Base-by-base conservation (phyloP, 2,329 filamentous ascomycete species). In the Stachybotrys chartarum region DNA sequence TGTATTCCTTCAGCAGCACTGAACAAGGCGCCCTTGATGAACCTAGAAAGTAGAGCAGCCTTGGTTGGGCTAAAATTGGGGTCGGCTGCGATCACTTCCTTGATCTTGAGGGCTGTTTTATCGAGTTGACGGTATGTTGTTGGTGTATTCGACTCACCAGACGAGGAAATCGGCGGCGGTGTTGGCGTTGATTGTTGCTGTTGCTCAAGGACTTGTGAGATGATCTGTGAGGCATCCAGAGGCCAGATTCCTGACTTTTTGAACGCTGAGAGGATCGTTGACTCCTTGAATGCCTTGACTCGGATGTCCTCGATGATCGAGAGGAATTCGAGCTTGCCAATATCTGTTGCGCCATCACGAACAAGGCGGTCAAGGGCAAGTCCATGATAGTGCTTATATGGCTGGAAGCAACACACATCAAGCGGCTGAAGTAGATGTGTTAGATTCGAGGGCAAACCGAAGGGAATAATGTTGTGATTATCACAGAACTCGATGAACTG, bases 41-140 rank as follows among this genome's bases (percentile, higher is more conserved):
- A 50, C 11, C 48, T 10, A 30, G 7, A 7, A 12, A 50, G 48
- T 8, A 50, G 24, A 7, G 17, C 24, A 7, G 48, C 48, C 18
- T 50, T 50, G 6, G 10, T 7, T 7, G 48, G 48, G 18, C 45
- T 30, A 18, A 50, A 30, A 18, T 24, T 50, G 24, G 48, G 48
- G n/a, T 50, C 48, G 24, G 6, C n/a, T 7, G 18, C 24, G 24
- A 50, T 50, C 30, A 16, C 30, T 7, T 6, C 30, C 30, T 50
- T n/a, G 24, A 50, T 50, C 48, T 50, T 50, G 7, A 7, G 8
- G 5, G 48, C 48, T 7, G 48, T 50, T 30, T 31, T 30, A 30
- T 50, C 30, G 48, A 50, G 48, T 50, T 50, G 48, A 50, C 48
- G 48, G 16, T 50, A 50, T 50, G 48, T 50, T 30, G 18, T 50